A percentile compares a stretch with the other conserved stretches of the same genome.
Evolutionary conservation across 345 rosid genomes (phyloP).

Genomic region (Triadica sebifera): DNA sequence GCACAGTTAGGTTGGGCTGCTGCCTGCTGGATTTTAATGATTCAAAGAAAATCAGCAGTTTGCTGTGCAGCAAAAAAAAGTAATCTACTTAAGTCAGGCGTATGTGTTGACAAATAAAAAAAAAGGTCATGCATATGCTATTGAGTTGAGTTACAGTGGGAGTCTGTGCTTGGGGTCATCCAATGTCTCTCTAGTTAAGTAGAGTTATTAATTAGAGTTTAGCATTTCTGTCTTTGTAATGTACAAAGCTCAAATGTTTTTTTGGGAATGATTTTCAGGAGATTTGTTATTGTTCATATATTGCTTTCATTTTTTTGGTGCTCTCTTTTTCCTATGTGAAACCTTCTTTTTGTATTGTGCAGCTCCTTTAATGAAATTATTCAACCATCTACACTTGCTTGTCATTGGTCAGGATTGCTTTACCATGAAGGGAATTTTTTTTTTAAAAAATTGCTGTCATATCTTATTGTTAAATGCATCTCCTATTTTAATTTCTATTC

Average conservation of each 20-base stretch:
- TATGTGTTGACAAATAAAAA: too few relatives aligned
- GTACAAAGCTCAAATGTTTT: neutral
- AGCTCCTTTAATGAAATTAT: neutral
- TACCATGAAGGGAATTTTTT: neutral
- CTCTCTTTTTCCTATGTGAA: neutral
- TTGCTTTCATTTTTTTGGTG: neutral
- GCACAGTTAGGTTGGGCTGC: neutral
- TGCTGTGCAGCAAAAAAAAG: neutral
- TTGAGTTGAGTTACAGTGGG: too few relatives aligned
- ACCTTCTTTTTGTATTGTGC: neutral
- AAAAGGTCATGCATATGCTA: neutral
- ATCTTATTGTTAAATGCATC: neutral
- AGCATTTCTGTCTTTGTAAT: neutral
- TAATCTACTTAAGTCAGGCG: too few relatives aligned
- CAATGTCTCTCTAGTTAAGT: neutral
- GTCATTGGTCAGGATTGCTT: neutral
- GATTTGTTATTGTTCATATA: neutral
- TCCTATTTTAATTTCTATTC: neutral
- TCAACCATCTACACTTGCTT: neutral
- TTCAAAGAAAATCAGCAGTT: neutral
- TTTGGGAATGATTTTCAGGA: neutral
- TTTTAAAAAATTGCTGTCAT: neutral
- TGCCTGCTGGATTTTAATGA: neutral
- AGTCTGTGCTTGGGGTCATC: neutral
- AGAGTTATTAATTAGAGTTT: neutral